Conservation (phyloP, 2,329 filamentous ascomycete genomes). For the Madurella mycetomatis region DNA sequence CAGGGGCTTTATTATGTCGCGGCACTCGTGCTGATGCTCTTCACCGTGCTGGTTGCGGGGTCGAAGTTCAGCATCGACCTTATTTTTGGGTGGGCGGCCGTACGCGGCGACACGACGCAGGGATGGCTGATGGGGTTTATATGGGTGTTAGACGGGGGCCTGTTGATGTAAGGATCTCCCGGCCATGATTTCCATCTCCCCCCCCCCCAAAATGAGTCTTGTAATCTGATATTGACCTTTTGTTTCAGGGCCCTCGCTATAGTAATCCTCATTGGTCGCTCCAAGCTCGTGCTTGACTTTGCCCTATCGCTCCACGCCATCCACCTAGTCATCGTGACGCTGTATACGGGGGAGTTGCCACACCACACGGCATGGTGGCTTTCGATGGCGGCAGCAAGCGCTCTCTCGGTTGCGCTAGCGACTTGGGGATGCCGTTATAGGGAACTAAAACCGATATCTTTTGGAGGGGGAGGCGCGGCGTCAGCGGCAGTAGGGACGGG, state of each 20-base stretch:
- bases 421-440: constrained; percentile 90
- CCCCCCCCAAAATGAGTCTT: background rate
- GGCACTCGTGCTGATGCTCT: constrained; percentile 32
- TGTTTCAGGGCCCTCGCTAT: constrained; percentile 70
- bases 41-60: constrained; percentile 56
- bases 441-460: constrained; percentile 82
- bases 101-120: constrained; percentile 58
- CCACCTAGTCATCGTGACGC: constrained; percentile 45
- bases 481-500: constrained; percentile 36
- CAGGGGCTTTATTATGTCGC: constrained; percentile 46
- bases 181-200: background rate
- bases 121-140: constrained; percentile 58
- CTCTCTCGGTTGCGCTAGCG: constrained; percentile 55
- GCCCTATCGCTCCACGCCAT: constrained; percentile 65
- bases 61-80: constrained; percentile 49
- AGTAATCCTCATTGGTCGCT: constrained; percentile 76
- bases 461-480: constrained; percentile 55
- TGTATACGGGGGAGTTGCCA: constrained; percentile 76
- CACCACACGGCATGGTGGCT: constrained; percentile 83
- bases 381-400: constrained; percentile 46
- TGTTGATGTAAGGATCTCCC: constrained; percentile 42
- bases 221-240: background rate
- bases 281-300: constrained; percentile 93
- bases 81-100: constrained; percentile 54
- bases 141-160: constrained; percentile 52